phyloP scores from a whole-genome alignment of 306 rosid species.

The Geum urbanum region DNA sequence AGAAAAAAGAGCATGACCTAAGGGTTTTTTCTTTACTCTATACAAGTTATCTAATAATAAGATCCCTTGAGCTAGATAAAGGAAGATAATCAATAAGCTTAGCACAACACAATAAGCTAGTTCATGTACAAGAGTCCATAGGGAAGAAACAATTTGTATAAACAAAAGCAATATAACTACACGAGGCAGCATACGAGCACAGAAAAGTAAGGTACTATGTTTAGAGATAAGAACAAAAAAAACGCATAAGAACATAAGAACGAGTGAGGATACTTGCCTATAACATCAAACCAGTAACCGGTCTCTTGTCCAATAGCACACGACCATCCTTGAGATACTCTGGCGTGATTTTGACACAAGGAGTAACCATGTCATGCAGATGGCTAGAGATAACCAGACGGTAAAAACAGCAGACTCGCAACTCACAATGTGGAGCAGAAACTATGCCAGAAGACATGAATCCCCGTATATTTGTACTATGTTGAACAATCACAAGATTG shows the following conservation, averaged over 20 bases:
- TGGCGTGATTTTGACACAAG: constrained; percentile 28
- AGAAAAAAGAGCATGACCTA: background rate
- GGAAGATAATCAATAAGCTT: constrained; percentile 1
- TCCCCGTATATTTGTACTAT: constrained; percentile 5
- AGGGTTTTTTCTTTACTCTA: background rate
- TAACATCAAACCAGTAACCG: constrained; percentile 42
- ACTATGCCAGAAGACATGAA: constrained; percentile 15
- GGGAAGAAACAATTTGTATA: constrained; percentile 32
- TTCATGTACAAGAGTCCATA: constrained; percentile 20
- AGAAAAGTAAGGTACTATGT: constrained; percentile 32
- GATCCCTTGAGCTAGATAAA: constrained; percentile 10
- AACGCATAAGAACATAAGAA: constrained; percentile 34
- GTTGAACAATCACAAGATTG: constrained; percentile 1
- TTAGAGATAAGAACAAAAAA: constrained; percentile 18
- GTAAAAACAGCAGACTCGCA: constrained; percentile 29
- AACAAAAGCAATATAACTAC: constrained; percentile 34
- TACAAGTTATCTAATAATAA: background rate
- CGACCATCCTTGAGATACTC: constrained; percentile 35
- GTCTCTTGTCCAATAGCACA: constrained; percentile 33
- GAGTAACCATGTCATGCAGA: constrained; percentile 23
- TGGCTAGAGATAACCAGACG: constrained; percentile 22
- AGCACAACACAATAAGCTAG: background rate
- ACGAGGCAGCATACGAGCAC: constrained; percentile 30
- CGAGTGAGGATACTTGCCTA: constrained; percentile 68
- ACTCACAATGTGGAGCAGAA: constrained; percentile 26